Conservation (phyloP, 495 filamentous ascomycete genomes). For the Penicillium crystallinum region DNA sequence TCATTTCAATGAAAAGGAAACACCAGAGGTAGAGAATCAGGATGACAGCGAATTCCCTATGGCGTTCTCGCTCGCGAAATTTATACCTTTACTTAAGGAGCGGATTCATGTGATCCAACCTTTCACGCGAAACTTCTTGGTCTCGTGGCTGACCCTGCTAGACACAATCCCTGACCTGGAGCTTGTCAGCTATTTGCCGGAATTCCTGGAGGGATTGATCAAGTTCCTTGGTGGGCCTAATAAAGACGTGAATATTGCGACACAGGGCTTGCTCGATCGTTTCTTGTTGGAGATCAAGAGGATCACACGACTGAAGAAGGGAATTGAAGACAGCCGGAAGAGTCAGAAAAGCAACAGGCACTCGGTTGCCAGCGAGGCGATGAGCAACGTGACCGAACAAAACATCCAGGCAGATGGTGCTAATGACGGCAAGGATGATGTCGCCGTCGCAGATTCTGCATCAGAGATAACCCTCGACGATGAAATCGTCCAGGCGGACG, state of each 20-base stretch:
- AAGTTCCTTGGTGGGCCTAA: slow-evolving; percentile 90
- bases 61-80: slow-evolving; percentile 85
- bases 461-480: slow-evolving; percentile 57
- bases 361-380: slow-evolving; percentile 59
- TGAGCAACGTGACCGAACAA: slow-evolving; percentile 50
- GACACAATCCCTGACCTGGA: slow-evolving; percentile 98
- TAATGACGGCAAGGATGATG: slow-evolving; percentile 40
- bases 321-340: slow-evolving; percentile 81
- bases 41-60: slow-evolving; percentile 62
- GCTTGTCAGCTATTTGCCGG: slow-evolving; percentile 85
- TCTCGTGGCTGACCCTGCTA: slow-evolving; percentile 90
- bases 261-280: slow-evolving; percentile 82
- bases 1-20: slow-evolving; percentile 46
- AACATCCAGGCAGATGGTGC: slow-evolving; percentile 22
- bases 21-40: slow-evolving; percentile 41
- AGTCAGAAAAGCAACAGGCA: slow-evolving; percentile 61
- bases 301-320: slow-evolving; percentile 87
- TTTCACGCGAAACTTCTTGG: slow-evolving; percentile 90
- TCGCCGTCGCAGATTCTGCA: slow-evolving; percentile 51
- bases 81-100: slow-evolving; percentile 90
- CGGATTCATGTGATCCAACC: slow-evolving; percentile 90
- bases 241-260: slow-evolving; percentile 87
- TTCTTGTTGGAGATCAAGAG: slow-evolving; percentile 93
- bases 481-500: slow-evolving; percentile 62
- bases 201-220: slow-evolving; percentile 85